Evolutionary conservation across 129 eudicot species (phyloP), one percentile per base, ranked within the genome.

Genomic region (Artemisia annua): DNA sequence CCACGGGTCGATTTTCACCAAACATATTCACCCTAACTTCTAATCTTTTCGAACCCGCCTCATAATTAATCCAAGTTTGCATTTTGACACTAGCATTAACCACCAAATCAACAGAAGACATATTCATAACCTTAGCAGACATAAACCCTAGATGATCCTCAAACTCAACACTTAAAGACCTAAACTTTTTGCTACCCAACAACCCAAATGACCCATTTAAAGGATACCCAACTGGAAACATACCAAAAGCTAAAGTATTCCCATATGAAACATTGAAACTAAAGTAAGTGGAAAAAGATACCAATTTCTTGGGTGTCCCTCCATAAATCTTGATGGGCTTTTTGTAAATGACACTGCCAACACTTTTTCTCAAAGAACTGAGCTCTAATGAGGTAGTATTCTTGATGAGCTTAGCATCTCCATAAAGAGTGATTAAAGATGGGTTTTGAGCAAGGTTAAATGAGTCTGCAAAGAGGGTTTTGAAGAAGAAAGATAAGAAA

Each of bases 31-130:
- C 56, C 55, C 98, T 79, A 55, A 94, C 85, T 81, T 86, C 97
- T 26, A 94, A 72, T 19, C 89, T 75, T 70, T 74, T 90, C 5
- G 88, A 79, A 52, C 75, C 80, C 8, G 96, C 87, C 70, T 88
- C 89, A 54, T 94, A 94, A 76, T 87, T 93, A 61, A 94, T 88
- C 97, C 98, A 94, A 54, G 86, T 75, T 75, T 90, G 97, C 82
- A 94, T 66, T 56, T 69, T 90, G 63, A 75, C 80, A 19, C 87
- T 87, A 70, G 84, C 81, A 64, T 84, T 80, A 3, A 84, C 28
- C 73, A 82, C 83, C 83, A 89, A 67, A 48, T 83, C 80, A 28
- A 81, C 62, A 14, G 82, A 73, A 46, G 93, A 86, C 59, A 83
- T 78, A 72, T 94, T 86, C 50, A 76, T 72, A 51, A 74, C 83